phyloP scores from a whole-genome alignment of 78 protist genomes.

The Reticulomyxa filosa region DNA sequence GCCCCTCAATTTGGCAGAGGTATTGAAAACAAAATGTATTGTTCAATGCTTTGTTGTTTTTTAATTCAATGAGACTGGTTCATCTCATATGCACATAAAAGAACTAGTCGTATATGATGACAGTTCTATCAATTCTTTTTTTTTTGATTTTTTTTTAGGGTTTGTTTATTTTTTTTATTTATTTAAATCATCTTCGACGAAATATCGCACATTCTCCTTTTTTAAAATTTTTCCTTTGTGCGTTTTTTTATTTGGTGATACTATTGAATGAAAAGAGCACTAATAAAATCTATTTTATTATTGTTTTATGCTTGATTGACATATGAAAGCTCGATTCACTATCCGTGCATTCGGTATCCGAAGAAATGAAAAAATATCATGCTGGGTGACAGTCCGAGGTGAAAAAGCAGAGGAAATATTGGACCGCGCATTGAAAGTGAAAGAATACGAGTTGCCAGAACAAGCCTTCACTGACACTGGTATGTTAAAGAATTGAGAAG shows the following conservation, averaged over 20 bases:
- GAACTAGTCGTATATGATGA: too few species aligned
- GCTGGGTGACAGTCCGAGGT: conserved; percentile 93
- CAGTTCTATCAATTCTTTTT: background rate
- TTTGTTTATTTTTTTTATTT: too few species aligned
- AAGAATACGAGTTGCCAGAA: conserved; percentile 81
- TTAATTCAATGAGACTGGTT: too few species aligned
- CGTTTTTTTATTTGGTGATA: too few species aligned
- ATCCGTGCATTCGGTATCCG: conserved; percentile 86
- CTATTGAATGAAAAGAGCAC: background rate
- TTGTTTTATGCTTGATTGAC: background rate
- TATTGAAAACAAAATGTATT: too few species aligned
- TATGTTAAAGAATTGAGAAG: too few species aligned
- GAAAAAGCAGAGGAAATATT: conserved; percentile 90
- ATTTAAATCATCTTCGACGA: background rate
- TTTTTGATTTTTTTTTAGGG: too few species aligned
- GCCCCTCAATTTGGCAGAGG: conserved; percentile 73
- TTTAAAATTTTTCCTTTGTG: too few species aligned
- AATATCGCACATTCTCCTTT: background rate
- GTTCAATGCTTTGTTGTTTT: too few species aligned
- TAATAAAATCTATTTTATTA: background rate
- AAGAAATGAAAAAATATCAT: conserved; percentile 91
- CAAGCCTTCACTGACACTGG: conserved; percentile 66
- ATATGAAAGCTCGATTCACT: conserved; percentile 78
- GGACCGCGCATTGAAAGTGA: conserved; percentile 70
- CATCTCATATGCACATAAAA: too few species aligned